A percentile compares a stretch with the other conserved stretches of the same genome.
Conservation (phyloP, 768 basidiomycete species). For the Fibroporia radiculosa region DNA sequence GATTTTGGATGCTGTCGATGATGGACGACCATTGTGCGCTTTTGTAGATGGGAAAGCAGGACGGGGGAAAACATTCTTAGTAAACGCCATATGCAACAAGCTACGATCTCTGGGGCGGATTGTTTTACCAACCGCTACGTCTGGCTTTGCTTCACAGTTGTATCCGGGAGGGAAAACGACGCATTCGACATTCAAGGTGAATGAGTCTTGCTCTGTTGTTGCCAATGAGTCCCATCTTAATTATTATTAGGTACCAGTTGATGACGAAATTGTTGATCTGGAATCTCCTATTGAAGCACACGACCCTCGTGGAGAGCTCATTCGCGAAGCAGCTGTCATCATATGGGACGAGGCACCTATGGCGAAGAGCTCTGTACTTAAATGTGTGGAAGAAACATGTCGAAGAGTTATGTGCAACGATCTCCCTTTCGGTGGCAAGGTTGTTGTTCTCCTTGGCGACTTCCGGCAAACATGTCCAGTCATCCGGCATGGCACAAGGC, state of each 20-base stretch:
- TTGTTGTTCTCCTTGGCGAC: conserved; percentile 29
- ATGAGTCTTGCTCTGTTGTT: neutral
- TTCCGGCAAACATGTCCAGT: conserved; percentile 36
- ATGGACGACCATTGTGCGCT: conserved; percentile 11
- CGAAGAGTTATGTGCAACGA: conserved; percentile 21
- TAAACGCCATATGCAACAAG: conserved; percentile 26
- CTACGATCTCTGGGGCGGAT: conserved; percentile 23
- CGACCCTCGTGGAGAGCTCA: conserved; percentile 25
- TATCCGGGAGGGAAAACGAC: conserved; percentile 31
- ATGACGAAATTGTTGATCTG: conserved; percentile 25
- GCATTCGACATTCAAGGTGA: conserved; percentile 32
- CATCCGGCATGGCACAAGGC: conserved; percentile 21
- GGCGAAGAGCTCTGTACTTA: conserved; percentile 27
- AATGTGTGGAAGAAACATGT: conserved; percentile 28
- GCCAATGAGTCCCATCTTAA: neutral
- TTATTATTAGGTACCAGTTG: conserved; percentile 28
- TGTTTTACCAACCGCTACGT: conserved; percentile 28
- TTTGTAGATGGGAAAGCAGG: conserved; percentile 36
- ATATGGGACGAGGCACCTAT: conserved; percentile 39
- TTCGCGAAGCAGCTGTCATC: conserved; percentile 22
- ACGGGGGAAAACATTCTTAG: conserved; percentile 32
- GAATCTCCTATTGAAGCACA: conserved; percentile 23
- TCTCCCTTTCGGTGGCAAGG: conserved; percentile 30
- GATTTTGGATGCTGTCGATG: conserved; percentile 10
- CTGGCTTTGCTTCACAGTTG: conserved; percentile 32